A percentile compares a stretch with the other conserved stretches of the same genome.
phyloP scores from a whole-genome alignment of 2,329 filamentous ascomycete species.

The Fusarium nanum region DNA sequence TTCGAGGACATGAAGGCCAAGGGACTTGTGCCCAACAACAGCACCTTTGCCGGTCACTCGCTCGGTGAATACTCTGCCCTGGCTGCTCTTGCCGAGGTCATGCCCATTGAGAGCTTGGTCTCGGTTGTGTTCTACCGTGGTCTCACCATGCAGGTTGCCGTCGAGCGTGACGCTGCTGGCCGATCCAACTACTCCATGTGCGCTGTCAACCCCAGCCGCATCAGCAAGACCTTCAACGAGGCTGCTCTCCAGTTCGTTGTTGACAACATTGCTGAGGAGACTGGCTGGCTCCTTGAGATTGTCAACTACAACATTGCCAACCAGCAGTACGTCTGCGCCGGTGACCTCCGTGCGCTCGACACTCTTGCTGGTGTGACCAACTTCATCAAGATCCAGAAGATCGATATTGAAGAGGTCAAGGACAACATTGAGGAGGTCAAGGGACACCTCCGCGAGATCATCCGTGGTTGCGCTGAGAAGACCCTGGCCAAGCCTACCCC shows the following conservation, averaged over 20 bases:
- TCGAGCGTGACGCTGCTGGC: conserved; percentile 92
- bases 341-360: conserved; percentile 77
- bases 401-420: conserved; percentile 95
- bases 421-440: conserved; percentile 92
- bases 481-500: conserved; percentile 90
- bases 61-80: conserved; percentile 98
- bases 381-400: conserved; percentile 95
- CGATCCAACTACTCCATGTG: conserved; percentile 99
- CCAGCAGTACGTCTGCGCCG: conserved; percentile 79
- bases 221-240: conserved; percentile 99
- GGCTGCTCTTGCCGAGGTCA: conserved; percentile 94
- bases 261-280: conserved; percentile 92
- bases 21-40: conserved; percentile 94
- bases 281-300: conserved; percentile 96
- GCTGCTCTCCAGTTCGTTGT: conserved; percentile 97
- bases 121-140: conserved; percentile 99
- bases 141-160: conserved; percentile 98
- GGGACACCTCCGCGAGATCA: conserved; percentile 88
- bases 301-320: conserved; percentile 93
- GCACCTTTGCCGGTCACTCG: conserved; percentile 97
- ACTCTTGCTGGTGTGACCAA: conserved; percentile 86
- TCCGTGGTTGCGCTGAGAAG: conserved; percentile 85
- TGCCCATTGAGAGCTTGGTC: conserved; percentile 99
- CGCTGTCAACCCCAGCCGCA: conserved; percentile 97
- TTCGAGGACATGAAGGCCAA: conserved; percentile 99